These are phyloP conservation scores for Chalara sp. DNA, from an alignment of 2,329 filamentous ascomycete genomes.

Conservation along the genomic window DNA sequence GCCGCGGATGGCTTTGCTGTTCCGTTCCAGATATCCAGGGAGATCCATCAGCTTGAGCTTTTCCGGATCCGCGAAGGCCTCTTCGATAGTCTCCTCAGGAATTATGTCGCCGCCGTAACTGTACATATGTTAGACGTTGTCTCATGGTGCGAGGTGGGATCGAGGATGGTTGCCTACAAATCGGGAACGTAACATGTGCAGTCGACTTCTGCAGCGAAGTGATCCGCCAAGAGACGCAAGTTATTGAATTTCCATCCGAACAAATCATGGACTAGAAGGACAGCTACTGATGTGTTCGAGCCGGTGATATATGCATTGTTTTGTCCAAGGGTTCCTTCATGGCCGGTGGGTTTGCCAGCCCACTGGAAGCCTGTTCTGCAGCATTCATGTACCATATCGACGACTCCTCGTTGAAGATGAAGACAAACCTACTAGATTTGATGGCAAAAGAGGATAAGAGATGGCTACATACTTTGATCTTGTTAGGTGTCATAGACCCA, in stretches of 20 bases:
- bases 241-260: not conserved
- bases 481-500: too few relatives aligned
- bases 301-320: not conserved
- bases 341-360: not conserved
- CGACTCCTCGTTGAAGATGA: not conserved
- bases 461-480: too few relatives aligned
- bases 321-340: not conserved
- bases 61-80: not conserved
- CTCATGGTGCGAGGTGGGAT: not conserved
- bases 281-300: not conserved
- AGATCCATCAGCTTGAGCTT: conserved; percentile 2
- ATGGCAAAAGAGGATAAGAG: too few relatives aligned
- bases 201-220: too few relatives aligned
- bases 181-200: not conserved
- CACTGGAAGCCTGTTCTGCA: not conserved
- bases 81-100: not conserved
- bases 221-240: not conserved
- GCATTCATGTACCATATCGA: not conserved
- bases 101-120: conserved; percentile 4
- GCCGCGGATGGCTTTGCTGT: conserved; percentile 3
- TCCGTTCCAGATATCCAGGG: not conserved
- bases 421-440: not conserved
- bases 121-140: not conserved
- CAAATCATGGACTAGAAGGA: not conserved
- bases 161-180: not conserved